A percentile compares a stretch with the other conserved stretches of the same genome.
Evolutionary conservation across 2,329 filamentous ascomycete genomes (phyloP).

Genomic region (Fusarium gaditjirri): DNA sequence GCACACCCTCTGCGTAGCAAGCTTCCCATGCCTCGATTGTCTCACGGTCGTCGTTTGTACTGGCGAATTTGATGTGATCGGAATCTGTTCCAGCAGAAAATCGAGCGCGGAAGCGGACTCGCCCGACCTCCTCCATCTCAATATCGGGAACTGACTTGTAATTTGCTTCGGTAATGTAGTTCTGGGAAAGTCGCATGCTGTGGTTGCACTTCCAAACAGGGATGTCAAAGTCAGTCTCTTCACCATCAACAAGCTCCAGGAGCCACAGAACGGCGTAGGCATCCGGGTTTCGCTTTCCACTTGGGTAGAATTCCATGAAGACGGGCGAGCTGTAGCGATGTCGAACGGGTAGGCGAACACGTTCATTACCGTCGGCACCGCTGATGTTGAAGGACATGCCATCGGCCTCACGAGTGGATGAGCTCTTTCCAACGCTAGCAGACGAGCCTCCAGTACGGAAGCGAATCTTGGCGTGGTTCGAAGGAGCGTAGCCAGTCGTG

Average conservation of each 20-base stretch:
- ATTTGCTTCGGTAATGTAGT: constrained; percentile 88
- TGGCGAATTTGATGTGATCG: constrained; percentile 83
- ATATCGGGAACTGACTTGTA: constrained; percentile 76
- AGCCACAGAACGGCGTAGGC: constrained; percentile 88
- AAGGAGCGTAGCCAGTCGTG: constrained; percentile 69
- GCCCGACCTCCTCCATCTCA: constrained; percentile 81
- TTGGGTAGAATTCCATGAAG: constrained; percentile 84
- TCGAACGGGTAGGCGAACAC: constrained; percentile 84
- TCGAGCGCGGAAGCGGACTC: constrained; percentile 79
- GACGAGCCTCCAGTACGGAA: constrained; percentile 87
- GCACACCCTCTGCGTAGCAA: constrained; percentile 87
- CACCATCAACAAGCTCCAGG: constrained; percentile 83
- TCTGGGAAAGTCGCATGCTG: constrained; percentile 81
- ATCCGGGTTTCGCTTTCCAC: constrained; percentile 75
- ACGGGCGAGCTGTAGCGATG: constrained; percentile 90
- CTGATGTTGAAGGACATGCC: constrained; percentile 61
- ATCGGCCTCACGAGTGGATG: constrained; percentile 71
- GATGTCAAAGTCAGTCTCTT: constrained; percentile 81
- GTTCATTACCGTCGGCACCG: constrained; percentile 52
- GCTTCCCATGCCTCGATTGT: constrained; percentile 96
- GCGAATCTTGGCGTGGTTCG: constrained; percentile 78
- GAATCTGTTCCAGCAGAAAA: constrained; percentile 94
- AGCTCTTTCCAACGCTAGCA: constrained; percentile 71
- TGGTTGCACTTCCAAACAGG: constrained; percentile 89
- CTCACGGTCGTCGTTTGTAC: constrained; percentile 89